Base-by-base conservation (phyloP, 495 filamentous ascomycete species). In the Aspergillus ellipticus region DNA sequence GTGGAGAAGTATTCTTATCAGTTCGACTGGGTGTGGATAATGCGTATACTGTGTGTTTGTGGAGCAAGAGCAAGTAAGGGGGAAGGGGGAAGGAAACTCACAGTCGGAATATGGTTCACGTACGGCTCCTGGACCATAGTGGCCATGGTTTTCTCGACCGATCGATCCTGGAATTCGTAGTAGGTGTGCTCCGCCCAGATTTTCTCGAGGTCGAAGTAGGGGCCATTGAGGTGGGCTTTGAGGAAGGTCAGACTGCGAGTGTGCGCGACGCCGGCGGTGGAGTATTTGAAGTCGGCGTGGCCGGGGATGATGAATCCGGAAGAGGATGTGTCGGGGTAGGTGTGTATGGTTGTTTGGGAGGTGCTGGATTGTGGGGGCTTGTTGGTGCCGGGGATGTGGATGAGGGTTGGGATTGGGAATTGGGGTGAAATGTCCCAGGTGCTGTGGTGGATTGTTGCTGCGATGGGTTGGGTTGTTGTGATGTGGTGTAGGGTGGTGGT, bases 51-150 rank as follows among this genome's bases (percentile, higher is more conserved):
- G 31, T 57, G 39, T 26, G 41, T 42, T 17, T 21, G 26, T 52
- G 15, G 17, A 17, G 35, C 39, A 5, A 5, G 9, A 1, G 3
- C n/a, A 9, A 22, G 42, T 49, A 31, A 19, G 7, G 42, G 42
- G 1, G 53, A 20, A 7, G 49, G 47, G 20, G 17, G 39, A 33
- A 17, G 11, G 35, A 19, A 3, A 31, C 61, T 42, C 50, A 88
- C 69, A 0, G 79, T 81, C 1, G 82, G 82, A 6, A 80, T 68
- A 57, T 84, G 73, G 55, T 86, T 85, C 11, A 85, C 83, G 51
- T 84, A 82, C 2, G 83, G 83, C 35, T 78, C 71, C 7, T 75
- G 57, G n/a, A 80, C 77, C 75, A 84, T 86, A 2, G 82, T 82
- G 0, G 73, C 68, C 73, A 86, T 75, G 4, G 74, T 77, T 35